Conservation (phyloP, 805 yeast species). For the Kluyveromyces lactis region DNA sequence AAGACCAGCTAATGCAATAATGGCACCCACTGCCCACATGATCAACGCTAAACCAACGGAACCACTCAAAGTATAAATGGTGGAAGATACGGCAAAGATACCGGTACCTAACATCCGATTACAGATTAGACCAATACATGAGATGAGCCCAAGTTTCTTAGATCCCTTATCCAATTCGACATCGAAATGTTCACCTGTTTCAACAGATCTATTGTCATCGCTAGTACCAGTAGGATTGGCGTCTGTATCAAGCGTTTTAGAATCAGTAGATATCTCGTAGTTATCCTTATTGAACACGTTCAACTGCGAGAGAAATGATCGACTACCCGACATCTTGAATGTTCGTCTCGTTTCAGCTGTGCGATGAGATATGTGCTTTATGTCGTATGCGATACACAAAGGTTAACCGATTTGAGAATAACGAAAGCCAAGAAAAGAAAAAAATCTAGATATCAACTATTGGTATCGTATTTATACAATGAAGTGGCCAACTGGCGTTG, state of each 20-base stretch:
- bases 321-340: background rate
- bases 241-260: conserved; percentile 4
- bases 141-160: conserved; percentile 40
- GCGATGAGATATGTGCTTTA: too few species aligned
- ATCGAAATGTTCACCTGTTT: conserved; percentile 24
- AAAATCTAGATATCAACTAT: too few species aligned
- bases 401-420: too few species aligned
- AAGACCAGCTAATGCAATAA: conserved; percentile 57
- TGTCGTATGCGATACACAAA: too few species aligned
- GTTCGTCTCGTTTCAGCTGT: too few species aligned
- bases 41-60: conserved; percentile 65
- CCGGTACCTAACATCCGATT: conserved; percentile 74
- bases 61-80: conserved; percentile 43
- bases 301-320: conserved; percentile 16
- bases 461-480: too few species aligned
- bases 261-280: conserved; percentile 9
- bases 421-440: too few species aligned
- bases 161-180: conserved; percentile 35
- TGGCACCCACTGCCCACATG: conserved; percentile 67
- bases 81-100: conserved; percentile 62
- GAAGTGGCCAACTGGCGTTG: too few species aligned
- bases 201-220: conserved; percentile 14
- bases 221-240: conserved; percentile 3
- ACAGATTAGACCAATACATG: conserved; percentile 57
- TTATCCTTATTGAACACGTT: conserved; percentile 25